Evolutionary conservation across 2,329 filamentous ascomycete species (phyloP), one percentile per base, ranked within the genome.

Genomic region (Aspergillus viridinutans): DNA sequence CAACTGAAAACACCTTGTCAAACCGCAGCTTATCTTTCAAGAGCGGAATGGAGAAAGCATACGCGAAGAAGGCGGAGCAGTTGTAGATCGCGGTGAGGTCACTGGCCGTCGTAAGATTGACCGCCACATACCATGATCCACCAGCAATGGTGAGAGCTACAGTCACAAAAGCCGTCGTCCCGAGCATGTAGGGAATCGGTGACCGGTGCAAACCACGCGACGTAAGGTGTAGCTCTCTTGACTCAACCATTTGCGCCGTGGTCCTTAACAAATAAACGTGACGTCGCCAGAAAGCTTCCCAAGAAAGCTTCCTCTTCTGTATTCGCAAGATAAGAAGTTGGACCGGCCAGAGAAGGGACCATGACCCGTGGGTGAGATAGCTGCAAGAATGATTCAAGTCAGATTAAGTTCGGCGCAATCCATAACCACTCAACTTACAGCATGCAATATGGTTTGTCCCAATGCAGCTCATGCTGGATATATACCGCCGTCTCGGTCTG

Each of bases 401-500:
- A 21, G 43, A 47, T 25, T 4, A 14, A 17, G 21, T 14, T 47
- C 20, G 43, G n/a, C 43, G 20, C 14, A 9, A 20, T 43, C 20
- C 12, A 23, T 7, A 7, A 12, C 43, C 50, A 54, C 20, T 49
- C 42, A 58, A 76, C 74, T 78, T 78, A 97, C 81, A 99, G 85
- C 94, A 99, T 99, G 80, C 91, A 96, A 78, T 97, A 99, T n/a
- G 94, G 90, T 79, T 99, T 99, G 77, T 95, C 85, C 94, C 94
- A 99, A 61, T 89, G 86, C 61, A 97, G 77, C 58, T 94, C 87
- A 72, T 93, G 88, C 78, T 97, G 93, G 59, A 99, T 94, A 76
- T 97, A 92, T 9, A 95, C 87, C 10, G 92, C 93, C 54, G 96
- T 91, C 80, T 97, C 93, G 3, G 94, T 97, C 82, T 99, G 94